Conservation (phyloP, 768 basidiomycete species). For the Fomitopsis serialis region DNA sequence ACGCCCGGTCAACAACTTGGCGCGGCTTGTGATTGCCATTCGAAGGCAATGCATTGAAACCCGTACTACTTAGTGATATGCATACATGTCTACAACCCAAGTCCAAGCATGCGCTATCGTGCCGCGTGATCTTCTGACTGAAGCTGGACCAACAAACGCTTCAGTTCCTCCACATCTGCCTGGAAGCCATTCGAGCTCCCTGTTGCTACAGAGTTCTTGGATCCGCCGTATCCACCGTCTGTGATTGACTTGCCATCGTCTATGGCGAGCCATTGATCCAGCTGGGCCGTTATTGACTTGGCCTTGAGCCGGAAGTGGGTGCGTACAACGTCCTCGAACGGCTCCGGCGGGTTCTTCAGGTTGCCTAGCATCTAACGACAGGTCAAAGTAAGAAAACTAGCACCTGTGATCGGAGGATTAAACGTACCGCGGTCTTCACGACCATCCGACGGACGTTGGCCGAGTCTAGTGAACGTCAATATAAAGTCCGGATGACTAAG, state of each 20-base stretch:
- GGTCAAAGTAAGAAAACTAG: conserved; percentile 1
- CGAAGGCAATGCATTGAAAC: not conserved
- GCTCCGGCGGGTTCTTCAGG: conserved; percentile 75
- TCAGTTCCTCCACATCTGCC: conserved; percentile 71
- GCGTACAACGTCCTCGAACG: conserved; percentile 80
- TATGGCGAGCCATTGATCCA: conserved; percentile 70
- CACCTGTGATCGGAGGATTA: not conserved
- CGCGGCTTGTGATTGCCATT: no score
- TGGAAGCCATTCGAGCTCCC: conserved; percentile 55
- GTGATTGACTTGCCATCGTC: conserved; percentile 63
- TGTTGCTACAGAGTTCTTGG: conserved; percentile 30
- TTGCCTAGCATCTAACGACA: conserved; percentile 72
- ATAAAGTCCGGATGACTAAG: not conserved
- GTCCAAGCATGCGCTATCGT: not conserved
- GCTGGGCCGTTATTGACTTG: conserved; percentile 56
- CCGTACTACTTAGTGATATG: not conserved
- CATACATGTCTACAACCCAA: not conserved
- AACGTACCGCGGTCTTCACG: conserved; percentile 73
- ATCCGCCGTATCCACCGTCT: conserved; percentile 47
- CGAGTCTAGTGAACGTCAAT: conserved; percentile 49
- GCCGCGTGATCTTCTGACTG: conserved; percentile 10
- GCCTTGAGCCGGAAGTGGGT: conserved; percentile 92
- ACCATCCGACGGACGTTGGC: conserved; percentile 93
- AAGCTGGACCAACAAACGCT: conserved; percentile 45
- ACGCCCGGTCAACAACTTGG: no score